Percentiles rank a stretch among this genome's conserved stretches.
Evolutionary conservation across 371 early-diverging fungal species (phyloP).

Genomic region (Homolaphlyctis polyrhiza): DNA sequence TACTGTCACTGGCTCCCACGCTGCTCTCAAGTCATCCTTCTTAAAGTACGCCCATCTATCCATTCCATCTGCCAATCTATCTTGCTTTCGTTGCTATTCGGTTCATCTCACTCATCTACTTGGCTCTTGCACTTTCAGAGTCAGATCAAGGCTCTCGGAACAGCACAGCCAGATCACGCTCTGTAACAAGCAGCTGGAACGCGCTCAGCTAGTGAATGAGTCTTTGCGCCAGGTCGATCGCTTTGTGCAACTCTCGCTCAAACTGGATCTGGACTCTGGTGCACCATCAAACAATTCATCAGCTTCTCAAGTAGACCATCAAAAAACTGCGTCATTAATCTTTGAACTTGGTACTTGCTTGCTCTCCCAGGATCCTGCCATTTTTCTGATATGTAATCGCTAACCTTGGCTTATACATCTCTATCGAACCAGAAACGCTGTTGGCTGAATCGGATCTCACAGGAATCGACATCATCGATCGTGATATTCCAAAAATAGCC

Average conservation of each 20-base stretch:
- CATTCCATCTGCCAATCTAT: no score
- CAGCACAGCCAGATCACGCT: slow-evolving; percentile 53
- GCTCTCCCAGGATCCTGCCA: neutral
- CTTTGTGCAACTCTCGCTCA: slow-evolving; percentile 55
- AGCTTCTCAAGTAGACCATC: slow-evolving; percentile 47
- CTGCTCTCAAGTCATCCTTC: slow-evolving; percentile 47
- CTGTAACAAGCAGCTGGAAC: slow-evolving; percentile 58
- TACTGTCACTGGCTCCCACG: slow-evolving; percentile 52
- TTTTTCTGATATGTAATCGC: neutral
- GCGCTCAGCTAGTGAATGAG: slow-evolving; percentile 59
- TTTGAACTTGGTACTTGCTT: slow-evolving; percentile 23
- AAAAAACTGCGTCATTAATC: slow-evolving; percentile 19
- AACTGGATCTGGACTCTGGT: no score
- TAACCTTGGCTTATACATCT: no score
- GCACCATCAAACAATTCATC: slow-evolving; percentile 55
- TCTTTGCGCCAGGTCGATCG: slow-evolving; percentile 60
- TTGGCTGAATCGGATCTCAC: slow-evolving; percentile 58
- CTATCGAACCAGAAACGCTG: slow-evolving; percentile 38
- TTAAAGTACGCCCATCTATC: slow-evolving; percentile 11
- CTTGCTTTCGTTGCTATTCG: no score
- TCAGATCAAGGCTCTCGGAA: slow-evolving; percentile 47
- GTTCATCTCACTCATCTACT: no score
- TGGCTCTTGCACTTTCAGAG: slow-evolving; percentile 39
- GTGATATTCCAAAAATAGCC: slow-evolving; percentile 44
- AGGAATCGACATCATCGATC: slow-evolving; percentile 60